These are phyloP conservation scores for Microbotryum saponariae DNA, from an alignment of 1,284 basidiomycete species.

Conservation along the genomic window DNA sequence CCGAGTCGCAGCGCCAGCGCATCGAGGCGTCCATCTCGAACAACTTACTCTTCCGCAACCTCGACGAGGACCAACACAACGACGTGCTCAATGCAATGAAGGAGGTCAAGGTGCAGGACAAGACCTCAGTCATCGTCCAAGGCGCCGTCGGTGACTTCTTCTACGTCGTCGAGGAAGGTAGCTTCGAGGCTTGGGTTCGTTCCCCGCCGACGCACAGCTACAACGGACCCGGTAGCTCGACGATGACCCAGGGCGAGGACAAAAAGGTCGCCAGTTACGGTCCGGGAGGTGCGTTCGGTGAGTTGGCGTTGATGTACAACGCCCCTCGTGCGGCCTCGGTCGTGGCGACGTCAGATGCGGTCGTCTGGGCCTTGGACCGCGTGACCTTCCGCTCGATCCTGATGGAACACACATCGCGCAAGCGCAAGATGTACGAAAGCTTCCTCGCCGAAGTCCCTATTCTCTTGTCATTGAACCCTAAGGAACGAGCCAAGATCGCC, in stretches of 20 bases:
- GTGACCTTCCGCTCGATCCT: slow-evolving; percentile 99
- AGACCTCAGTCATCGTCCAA: slow-evolving; percentile 86
- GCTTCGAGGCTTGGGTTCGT: slow-evolving; percentile 75
- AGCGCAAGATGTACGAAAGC: slow-evolving; percentile 88
- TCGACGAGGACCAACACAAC: slow-evolving; percentile 90
- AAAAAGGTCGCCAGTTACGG: slow-evolving; percentile 77
- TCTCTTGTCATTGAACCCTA: slow-evolving; percentile 71
- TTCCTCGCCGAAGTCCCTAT: slow-evolving; percentile 89
- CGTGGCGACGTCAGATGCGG: slow-evolving; percentile 68
- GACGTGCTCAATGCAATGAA: slow-evolving; percentile 94
- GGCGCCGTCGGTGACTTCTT: slow-evolving; percentile 96
- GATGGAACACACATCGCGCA: slow-evolving; percentile 63
- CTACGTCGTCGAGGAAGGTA: slow-evolving; percentile 89
- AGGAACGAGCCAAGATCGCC: slow-evolving; percentile 91
- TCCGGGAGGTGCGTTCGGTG: slow-evolving; percentile 84
- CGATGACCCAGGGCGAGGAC: slow-evolving; percentile 44
- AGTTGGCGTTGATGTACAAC: slow-evolving; percentile 96
- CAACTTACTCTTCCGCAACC: slow-evolving; percentile 91
- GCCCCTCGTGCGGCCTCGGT: slow-evolving; percentile 93
- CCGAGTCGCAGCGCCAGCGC: slow-evolving; percentile 71
- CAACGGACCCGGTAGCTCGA: slow-evolving; percentile 28
- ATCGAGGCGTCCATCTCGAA: slow-evolving; percentile 79
- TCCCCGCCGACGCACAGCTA: slow-evolving; percentile 30
- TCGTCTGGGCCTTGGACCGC: slow-evolving; percentile 90
- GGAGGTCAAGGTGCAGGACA: slow-evolving; percentile 64